Evolutionary conservation across 2,329 filamentous ascomycete genomes (phyloP), one percentile per base, ranked within the genome.

Genomic region (Fusarium newnesense): DNA sequence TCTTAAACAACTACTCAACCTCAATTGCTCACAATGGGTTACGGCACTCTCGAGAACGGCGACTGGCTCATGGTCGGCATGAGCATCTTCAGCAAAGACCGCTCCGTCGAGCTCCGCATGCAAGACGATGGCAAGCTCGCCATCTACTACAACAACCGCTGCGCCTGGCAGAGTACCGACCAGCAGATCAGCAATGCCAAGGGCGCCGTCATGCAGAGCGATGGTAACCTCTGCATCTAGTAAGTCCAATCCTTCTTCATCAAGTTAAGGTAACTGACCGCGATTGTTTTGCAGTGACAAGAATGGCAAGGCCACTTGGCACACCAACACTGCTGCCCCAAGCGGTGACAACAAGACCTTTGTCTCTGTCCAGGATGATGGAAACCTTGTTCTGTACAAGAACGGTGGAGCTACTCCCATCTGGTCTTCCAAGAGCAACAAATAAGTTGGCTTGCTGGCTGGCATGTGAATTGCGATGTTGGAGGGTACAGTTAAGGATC

Each of bases 91-190:
- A 66, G 61, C 34, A 43, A 60, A n/a, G 34, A 67, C 2, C 52
- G 64, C 24, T 49, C 61, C 8, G 53, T 66, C 9, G 64, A 67
- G 46, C 64, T 67, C 34, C 61, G 61, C 39, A 67, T 67, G 64
- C 61, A 67, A 46, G 53, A 67, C n/a, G 64, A 67, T 8, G 64
- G 64, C 46, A 67, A 67, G 46, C 52, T 67, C 8, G 64, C 61
- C 34, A 28, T 66, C 34, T 67, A 67, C 28, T 24, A 67, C 21
- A 28, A 34, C 37, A 21, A 40, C 28, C 43, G 19, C 15, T 65
- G 52, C 16, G 26, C 43, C 18, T 67, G 64, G 64, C 64, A 67
- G 60, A 67, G 44, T n/a, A 59, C 39, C n/a, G 60, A 28, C 32
- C 42, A 65, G 34, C 64, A 67, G 26, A 19, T 15, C 18, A n/a